Base-by-base conservation (phyloP, 495 filamentous ascomycete species). In the Penicillium steckii region DNA sequence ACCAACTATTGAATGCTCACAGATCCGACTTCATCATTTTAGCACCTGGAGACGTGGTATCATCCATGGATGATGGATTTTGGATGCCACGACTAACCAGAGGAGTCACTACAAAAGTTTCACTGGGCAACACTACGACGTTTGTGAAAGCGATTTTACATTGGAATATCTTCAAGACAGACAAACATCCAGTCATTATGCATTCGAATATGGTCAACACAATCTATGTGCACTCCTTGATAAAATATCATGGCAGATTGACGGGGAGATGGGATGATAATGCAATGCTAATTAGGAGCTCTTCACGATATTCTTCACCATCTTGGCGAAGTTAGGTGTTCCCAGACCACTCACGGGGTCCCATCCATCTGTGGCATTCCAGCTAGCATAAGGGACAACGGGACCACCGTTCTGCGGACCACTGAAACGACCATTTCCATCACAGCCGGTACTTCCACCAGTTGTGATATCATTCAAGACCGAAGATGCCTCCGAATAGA, bases 381-480 rank as follows among this genome's bases (percentile, higher is more conserved):
- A 77, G 48, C 72, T 69, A 2, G 74, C 74, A 43, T 46, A 64
- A 9, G 72, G 70, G 6, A 77, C 62, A 26, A 65, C 46, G 1
- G 72, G 72, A 26, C 67, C 59, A 2, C 72, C 72, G 44, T 73
- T 73, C 3, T 52, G 3, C 3, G 61, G 25, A 8, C 73, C 72
- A 4, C 60, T 53, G 37, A 78, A 81, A 1, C 75, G 72, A 24
- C 66, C 60, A 4, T 61, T 58, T 0, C 75, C 79, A 33, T 75
- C 75, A 56, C 88, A 91, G 1, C 88, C 88, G 0, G 69, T 75
- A 29, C 80, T 83, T 4, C 78, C 79, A 1, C 85, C 85, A 9
- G 60, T 44, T 3, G 73, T 74, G 42, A 92, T 82, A 56, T 92
- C 88, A 12, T 78, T 88, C 45, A 90, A 69, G 1, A 72, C 84